Percentiles rank a stretch among this genome's conserved stretches.
phyloP scores from a whole-genome alignment of 768 basidiomycete species.

The Boletus rubescentipes region DNA sequence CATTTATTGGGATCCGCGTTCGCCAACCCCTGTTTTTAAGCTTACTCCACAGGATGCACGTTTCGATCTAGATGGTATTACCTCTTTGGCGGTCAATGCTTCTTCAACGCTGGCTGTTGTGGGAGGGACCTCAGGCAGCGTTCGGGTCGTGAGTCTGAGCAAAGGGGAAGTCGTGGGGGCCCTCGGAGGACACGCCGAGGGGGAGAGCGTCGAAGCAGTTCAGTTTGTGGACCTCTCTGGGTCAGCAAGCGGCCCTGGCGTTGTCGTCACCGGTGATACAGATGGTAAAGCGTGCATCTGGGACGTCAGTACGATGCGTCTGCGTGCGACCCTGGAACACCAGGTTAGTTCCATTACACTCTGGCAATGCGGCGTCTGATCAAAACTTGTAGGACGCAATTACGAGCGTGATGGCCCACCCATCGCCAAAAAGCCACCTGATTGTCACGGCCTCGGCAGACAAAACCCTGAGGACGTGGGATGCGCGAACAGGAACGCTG shows the following conservation, averaged over 20 bases:
- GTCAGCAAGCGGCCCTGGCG: constrained; percentile 48
- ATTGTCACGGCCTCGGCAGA: constrained; percentile 89
- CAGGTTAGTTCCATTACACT: constrained; percentile 49
- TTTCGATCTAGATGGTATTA: constrained; percentile 82
- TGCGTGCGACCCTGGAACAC: constrained; percentile 81
- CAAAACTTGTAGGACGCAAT: constrained; percentile 71
- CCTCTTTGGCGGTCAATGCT: constrained; percentile 79
- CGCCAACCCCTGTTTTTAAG: constrained; percentile 77
- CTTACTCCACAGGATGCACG: constrained; percentile 67
- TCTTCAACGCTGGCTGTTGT: constrained; percentile 89
- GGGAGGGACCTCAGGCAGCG: constrained; percentile 81
- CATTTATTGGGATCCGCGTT: constrained; percentile 91
- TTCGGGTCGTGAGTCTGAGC: constrained; percentile 82
- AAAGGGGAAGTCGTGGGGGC: constrained; percentile 81
- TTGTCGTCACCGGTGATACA: constrained; percentile 84
- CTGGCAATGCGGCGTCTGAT: not conserved
- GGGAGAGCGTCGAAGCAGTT: constrained; percentile 86
- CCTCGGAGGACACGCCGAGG: constrained; percentile 81
- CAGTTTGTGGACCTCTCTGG: constrained; percentile 76
- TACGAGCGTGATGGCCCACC: constrained; percentile 74
- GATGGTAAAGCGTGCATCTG: constrained; percentile 94
- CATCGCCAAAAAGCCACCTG: constrained; percentile 71
- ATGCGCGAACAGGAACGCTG: constrained; percentile 79
- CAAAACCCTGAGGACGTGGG: constrained; percentile 87
- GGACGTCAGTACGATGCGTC: constrained; percentile 86